These are phyloP conservation scores for Carallia pectinifolia DNA, from an alignment of 345 rosid species.

Conservation along the genomic window DNA sequence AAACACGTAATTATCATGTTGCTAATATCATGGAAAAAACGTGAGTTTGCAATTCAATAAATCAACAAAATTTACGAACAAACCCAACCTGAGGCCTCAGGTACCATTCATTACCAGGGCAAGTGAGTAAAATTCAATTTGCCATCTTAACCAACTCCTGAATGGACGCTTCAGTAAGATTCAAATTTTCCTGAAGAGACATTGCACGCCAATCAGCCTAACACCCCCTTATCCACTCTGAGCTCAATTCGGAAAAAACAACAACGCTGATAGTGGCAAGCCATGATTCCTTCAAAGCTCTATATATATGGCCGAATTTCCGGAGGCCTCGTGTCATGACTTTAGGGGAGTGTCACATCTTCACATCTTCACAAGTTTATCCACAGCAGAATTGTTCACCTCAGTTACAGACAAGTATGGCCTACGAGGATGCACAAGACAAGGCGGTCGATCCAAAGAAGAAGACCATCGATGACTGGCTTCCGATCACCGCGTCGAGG, in stretches of 20 bases:
- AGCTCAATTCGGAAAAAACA: background rate
- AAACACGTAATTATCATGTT: too few relatives aligned
- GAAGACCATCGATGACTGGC: slow-evolving; percentile 59
- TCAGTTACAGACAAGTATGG: background rate
- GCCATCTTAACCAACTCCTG: background rate
- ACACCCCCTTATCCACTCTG: background rate
- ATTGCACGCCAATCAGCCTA: background rate
- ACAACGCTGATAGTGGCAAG: background rate
- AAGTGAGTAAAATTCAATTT: background rate
- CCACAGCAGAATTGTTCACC: too few relatives aligned
- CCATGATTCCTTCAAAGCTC: slow-evolving; percentile 1
- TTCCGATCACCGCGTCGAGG: slow-evolving; percentile 66
- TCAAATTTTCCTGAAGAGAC: background rate
- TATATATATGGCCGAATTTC: too few relatives aligned
- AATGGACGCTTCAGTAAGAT: background rate
- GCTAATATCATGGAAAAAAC: too few relatives aligned
- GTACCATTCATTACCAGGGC: background rate
- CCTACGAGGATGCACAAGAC: background rate
- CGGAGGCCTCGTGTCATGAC: too few relatives aligned
- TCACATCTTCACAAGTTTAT: too few relatives aligned
- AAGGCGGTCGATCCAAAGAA: slow-evolving; percentile 12
- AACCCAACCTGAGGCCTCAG: background rate
- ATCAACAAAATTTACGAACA: background rate
- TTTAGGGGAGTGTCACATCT: too few relatives aligned
- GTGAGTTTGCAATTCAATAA: background rate